These are phyloP conservation scores for Salicornia ramosissima DNA, from an alignment of 148 eudicot genomes.

Conservation along the genomic window DNA sequence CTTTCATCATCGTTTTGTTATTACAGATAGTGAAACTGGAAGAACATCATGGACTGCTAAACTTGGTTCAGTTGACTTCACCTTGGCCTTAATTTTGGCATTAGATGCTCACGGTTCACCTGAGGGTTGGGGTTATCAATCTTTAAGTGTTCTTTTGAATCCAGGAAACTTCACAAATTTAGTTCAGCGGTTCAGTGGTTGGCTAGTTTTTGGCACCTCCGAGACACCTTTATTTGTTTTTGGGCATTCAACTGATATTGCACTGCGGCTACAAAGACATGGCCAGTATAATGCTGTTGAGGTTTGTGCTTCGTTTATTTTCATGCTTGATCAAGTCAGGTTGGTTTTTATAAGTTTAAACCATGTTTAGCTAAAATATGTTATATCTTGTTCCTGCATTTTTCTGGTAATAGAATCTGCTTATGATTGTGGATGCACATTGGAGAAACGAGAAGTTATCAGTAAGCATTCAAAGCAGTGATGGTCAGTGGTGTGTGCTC, in stretches of 20 bases:
- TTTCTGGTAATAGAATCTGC: slow-evolving; percentile 52
- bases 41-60: slow-evolving; percentile 67
- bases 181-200: slow-evolving; percentile 61
- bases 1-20: slow-evolving; percentile 1
- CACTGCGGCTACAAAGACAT: slow-evolving; percentile 62
- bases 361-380: not conserved
- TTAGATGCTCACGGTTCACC: slow-evolving; percentile 41
- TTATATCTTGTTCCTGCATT: slow-evolving; percentile 6
- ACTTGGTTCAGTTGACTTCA: slow-evolving; percentile 76
- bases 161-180: slow-evolving; percentile 47
- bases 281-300: slow-evolving; percentile 81
- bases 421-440: slow-evolving; percentile 62
- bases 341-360: not conserved
- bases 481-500: slow-evolving; percentile 58
- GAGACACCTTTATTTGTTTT: slow-evolving; percentile 47
- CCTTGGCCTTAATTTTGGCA: slow-evolving; percentile 60
- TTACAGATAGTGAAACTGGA: slow-evolving; percentile 46
- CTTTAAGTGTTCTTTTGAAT: slow-evolving; percentile 42
- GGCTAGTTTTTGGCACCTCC: slow-evolving; percentile 77
- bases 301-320: slow-evolving; percentile 43
- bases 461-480: slow-evolving; percentile 62
- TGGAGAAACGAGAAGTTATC: slow-evolving; percentile 65
- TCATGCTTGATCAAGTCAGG: slow-evolving; percentile 1
- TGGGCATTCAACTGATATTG: slow-evolving; percentile 71
- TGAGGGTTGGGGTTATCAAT: slow-evolving; percentile 33